These are phyloP conservation scores for Vigna mungo DNA, from an alignment of 306 rosid genomes.

Conservation along the genomic window DNA sequence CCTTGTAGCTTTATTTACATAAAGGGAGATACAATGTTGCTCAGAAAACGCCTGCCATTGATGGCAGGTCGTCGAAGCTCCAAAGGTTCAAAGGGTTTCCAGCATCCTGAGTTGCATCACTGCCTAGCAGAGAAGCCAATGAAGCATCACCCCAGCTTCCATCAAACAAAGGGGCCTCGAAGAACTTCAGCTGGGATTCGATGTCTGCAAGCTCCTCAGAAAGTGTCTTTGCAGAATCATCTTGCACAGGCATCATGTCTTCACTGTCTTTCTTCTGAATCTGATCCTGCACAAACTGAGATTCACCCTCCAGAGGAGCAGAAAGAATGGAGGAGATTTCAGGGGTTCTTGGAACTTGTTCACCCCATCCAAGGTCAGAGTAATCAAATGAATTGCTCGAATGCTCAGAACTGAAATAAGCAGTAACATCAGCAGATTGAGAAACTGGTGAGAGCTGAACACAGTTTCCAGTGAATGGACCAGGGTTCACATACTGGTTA, in stretches of 20 bases:
- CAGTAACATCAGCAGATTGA: constrained; percentile 47
- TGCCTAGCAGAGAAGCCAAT: constrained; percentile 59
- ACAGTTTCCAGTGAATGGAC: constrained; percentile 49
- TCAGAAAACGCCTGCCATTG: constrained; percentile 62
- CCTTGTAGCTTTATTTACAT: constrained; percentile 96
- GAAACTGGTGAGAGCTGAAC: constrained; percentile 45
- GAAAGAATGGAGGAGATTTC: constrained; percentile 85
- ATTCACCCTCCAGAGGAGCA: constrained; percentile 55
- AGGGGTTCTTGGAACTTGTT: constrained; percentile 76
- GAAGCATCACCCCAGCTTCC: constrained; percentile 71
- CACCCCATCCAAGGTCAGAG: constrained; percentile 79
- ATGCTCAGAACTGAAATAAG: constrained; percentile 76
- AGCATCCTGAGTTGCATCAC: constrained; percentile 67
- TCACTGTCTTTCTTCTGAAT: constrained; percentile 51
- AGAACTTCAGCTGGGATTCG: constrained; percentile 75
- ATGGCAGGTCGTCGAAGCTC: constrained; percentile 81
- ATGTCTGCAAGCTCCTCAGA: constrained; percentile 82
- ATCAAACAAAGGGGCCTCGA: constrained; percentile 66
- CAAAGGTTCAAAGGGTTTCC: constrained; percentile 75
- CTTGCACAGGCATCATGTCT: constrained; percentile 41
- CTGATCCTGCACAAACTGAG: constrained; percentile 63
- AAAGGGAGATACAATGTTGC: constrained; percentile 43
- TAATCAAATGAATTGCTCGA: constrained; percentile 81
- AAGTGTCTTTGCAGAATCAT: constrained; percentile 55
- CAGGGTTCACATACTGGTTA: constrained; percentile 57